Evolutionary conservation across 2,329 filamentous ascomycete species (phyloP), one percentile per base, ranked within the genome.

Genomic region (Aspergillus puulaauensis): DNA sequence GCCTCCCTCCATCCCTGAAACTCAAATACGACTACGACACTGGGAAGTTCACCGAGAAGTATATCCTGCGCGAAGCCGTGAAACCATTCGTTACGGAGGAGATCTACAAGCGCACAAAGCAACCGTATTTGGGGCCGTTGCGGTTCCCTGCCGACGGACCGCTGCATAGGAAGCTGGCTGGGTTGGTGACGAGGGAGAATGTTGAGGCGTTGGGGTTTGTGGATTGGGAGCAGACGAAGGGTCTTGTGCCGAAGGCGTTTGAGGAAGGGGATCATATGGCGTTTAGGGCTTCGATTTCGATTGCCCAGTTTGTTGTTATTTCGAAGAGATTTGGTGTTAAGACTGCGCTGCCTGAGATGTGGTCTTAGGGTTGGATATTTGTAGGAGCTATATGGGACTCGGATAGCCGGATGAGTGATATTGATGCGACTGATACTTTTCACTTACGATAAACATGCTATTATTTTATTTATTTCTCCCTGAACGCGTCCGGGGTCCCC

Each of bases 51-150:
- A 65, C 63, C 1, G 80, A 83, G 67, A 82, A 84, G 58, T 80
- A 78, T 73, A 76, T 83, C 24, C 73, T 84, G 1, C 76, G 79
- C 5, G 78, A 84, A 61, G 82, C 81, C 0, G 73, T 71, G 15
- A 76, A 74, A 56, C 80, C 81, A 1, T 83, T 79, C 61, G 75
- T 84, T 56, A 81, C 81, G 0, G 69, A 79, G 9, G 82, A 84
- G 67, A 64, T 83, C 4, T 83, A 83, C 64, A 67, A 73, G 21
- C 70, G 79, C 9, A 77, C 69, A 60, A 84, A 84, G 65, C 73
- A 80, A 17, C 73, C 79, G 0, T 84, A 79, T 61, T 63, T 74
- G n/a, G 81, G 78, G 1, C 82, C 81, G 0, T 68, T 70, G 0
- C 68, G 62, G n/a, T 83, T 75, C 61, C 69, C 72, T 0, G 62